A percentile compares a stretch with the other conserved stretches of the same genome.
Evolutionary conservation across 2,329 filamentous ascomycete genomes (phyloP).

Genomic region (Botrytis sinoallii): DNA sequence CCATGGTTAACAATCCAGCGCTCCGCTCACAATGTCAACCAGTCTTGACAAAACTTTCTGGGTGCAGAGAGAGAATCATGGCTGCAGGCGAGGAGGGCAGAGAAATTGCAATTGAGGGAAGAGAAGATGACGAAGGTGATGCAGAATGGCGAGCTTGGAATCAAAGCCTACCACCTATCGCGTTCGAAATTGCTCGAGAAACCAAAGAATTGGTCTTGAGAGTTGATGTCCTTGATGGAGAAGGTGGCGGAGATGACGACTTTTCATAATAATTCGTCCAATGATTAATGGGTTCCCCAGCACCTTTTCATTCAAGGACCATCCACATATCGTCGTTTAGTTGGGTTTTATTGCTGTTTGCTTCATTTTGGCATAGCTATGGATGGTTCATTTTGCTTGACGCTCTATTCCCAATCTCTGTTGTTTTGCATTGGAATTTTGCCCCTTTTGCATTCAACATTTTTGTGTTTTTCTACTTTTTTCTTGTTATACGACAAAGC

Average conservation of each 20-base stretch:
- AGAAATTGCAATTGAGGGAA: conserved; percentile 53
- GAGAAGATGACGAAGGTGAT: conserved; percentile 51
- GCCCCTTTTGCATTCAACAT: background rate
- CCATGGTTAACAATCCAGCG: conserved; percentile 51
- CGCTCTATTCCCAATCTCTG: conserved; percentile 11
- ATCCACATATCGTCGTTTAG: background rate
- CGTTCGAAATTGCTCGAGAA: conserved; percentile 81
- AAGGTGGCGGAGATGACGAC: conserved; percentile 32
- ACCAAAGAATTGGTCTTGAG: conserved; percentile 68
- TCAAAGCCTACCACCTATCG: conserved; percentile 73
- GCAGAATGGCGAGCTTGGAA: conserved; percentile 61
- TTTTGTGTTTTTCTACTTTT: conserved; percentile 9
- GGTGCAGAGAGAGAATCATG: conserved; percentile 63
- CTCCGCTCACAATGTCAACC: conserved; percentile 49
- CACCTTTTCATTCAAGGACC: background rate
- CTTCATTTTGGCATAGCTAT: conserved; percentile 18
- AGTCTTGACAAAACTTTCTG: conserved; percentile 55
- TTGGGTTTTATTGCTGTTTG: conserved; percentile 1
- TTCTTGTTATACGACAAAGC: conserved; percentile 12
- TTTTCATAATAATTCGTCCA: conserved; percentile 22
- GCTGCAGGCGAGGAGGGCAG: conserved; percentile 60
- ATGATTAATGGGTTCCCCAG: background rate
- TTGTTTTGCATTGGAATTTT: conserved; percentile 4
- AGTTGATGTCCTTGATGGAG: conserved; percentile 41
- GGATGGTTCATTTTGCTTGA: conserved; percentile 3